phyloP scores from a whole-genome alignment of 2,329 filamentous ascomycete genomes.

The Paecilomyces sp. region DNA sequence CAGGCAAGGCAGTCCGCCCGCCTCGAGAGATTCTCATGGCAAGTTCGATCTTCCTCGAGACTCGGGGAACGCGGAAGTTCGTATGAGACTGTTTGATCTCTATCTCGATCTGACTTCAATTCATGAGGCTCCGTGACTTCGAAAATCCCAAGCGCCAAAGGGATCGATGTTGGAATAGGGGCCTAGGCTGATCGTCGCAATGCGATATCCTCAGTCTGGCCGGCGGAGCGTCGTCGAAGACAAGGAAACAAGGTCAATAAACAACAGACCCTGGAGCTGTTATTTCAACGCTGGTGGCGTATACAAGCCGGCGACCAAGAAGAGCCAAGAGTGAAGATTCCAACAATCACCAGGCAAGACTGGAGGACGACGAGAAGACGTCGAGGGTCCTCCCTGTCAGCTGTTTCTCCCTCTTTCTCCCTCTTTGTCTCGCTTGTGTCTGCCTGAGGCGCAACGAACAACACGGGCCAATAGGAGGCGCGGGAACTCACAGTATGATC shows the following conservation, averaged over 20 bases:
- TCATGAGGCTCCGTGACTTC: not conserved
- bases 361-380: not conserved
- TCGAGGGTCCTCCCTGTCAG: not conserved
- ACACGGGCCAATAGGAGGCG: not conserved
- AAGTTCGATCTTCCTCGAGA: not conserved
- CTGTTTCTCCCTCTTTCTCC: not conserved
- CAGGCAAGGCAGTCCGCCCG: slow-evolving; percentile 4
- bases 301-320: not conserved
- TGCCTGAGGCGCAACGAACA: not conserved
- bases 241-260: not conserved
- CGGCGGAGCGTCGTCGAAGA: not conserved
- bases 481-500: not conserved
- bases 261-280: not conserved
- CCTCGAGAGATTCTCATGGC: slow-evolving; percentile 5
- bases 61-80: not conserved
- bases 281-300: not conserved
- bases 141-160: not conserved
- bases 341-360: not conserved
- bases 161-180: not conserved
- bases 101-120: not conserved
- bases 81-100: not conserved
- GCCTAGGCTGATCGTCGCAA: not conserved
- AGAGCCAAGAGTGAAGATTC: not conserved
- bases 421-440: not conserved
- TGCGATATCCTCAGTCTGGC: not conserved